phyloP scores from a whole-genome alignment of 2,329 filamentous ascomycete species.

The Trichoderma sp. region DNA sequence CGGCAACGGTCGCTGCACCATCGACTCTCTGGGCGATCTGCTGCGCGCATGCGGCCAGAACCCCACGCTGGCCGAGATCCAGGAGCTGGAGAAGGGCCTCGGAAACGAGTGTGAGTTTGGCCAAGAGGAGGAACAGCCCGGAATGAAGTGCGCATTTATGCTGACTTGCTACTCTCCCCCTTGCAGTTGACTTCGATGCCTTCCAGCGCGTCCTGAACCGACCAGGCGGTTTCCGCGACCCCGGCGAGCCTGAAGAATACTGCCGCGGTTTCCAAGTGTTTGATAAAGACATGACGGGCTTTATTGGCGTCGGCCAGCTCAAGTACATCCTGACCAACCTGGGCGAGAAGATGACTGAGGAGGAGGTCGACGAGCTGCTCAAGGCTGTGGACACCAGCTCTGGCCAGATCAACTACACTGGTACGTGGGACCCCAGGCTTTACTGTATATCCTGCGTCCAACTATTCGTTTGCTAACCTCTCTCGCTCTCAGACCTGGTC shows the following conservation, averaged over 20 bases:
- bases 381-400: constrained; percentile 97
- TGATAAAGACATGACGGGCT: constrained; percentile 98
- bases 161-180: constrained; percentile 26
- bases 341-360: constrained; percentile 98
- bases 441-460: background rate
- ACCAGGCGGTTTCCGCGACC: constrained; percentile 96
- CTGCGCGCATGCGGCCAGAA: constrained; percentile 97
- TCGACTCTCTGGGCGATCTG: constrained; percentile 88
- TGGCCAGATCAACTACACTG: constrained; percentile 96
- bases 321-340: constrained; percentile 98
- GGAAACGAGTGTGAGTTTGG: constrained; percentile 82
- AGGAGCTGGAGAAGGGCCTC: constrained; percentile 86
- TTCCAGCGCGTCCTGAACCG: constrained; percentile 97
- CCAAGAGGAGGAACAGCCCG: background rate
- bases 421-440: constrained; percentile 54
- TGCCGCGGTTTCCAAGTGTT: constrained; percentile 99
- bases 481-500: constrained; percentile 68
- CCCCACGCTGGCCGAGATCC: constrained; percentile 90
- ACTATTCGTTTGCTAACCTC: constrained; percentile 18
- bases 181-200: constrained; percentile 90
- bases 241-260: constrained; percentile 97
- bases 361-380: constrained; percentile 97
- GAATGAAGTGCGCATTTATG: background rate
- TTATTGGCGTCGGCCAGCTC: constrained; percentile 95
- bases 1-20: constrained; percentile 86